Base-by-base conservation (phyloP, 2,329 filamentous ascomycete species). In the Aulographum hederae region DNA sequence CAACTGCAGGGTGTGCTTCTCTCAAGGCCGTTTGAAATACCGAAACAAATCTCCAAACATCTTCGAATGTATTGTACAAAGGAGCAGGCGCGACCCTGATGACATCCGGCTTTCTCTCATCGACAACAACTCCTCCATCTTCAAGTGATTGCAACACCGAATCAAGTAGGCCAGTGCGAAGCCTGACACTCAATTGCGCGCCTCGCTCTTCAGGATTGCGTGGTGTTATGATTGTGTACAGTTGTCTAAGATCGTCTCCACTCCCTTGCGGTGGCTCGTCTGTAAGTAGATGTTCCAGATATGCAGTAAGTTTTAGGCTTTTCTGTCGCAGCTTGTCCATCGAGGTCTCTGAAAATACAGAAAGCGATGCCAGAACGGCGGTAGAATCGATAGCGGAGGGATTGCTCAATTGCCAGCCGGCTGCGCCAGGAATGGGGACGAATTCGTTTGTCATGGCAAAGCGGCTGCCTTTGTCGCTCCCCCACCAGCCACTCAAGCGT, bases 361-460 rank as follows among this genome's bases (percentile, higher is more conserved):
- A 71, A 4, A 93, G 58, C 2, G 77, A 74, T 0, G 73, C 80
- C 6, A 70, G 60, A 2, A 92, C 63, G n/a, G 73, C 69, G 11
- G 77, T 78, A 28, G 85, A 65, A 44, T 91, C 81, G 5, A 89
- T 60, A 8, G 74, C 78, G 0, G 72, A 80, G 2, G 78, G 81
- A 49, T 93, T 94, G 31, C 75, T 81, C n/a, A 86, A 52, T 52
- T 92, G 81, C 53, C 72, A 93, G 3, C 84, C 84, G 20, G 65
- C 71, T 0, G 84, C 85, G 25, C 85, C 84, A 2, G 68, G 58
- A 5, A 79, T 78, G 3, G 84, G 81, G 26, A 73, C 59, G 53
- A 91, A 92, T 50, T 56, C 59, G 53, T 82, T 86, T 34, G 75
- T 71, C 84, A 93, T 93, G 41, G 70, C 63, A 58, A 93, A 92